A percentile compares a stretch with the other conserved stretches of the same genome.
Evolutionary conservation across 2,329 filamentous ascomycete genomes (phyloP).

Genomic region (Sporothrix schenckii): DNA sequence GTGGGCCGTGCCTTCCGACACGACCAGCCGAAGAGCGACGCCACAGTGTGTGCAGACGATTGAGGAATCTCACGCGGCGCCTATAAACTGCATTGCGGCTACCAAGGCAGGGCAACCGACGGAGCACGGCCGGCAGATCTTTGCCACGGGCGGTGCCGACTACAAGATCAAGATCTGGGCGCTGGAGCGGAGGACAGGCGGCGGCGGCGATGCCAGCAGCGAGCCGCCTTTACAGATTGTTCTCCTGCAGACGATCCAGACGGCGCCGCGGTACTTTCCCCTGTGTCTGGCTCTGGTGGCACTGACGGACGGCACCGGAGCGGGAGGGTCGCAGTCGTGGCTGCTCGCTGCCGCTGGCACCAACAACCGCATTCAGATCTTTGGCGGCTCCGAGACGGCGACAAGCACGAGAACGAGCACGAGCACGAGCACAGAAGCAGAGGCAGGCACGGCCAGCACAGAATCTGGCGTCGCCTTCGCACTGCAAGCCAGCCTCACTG

Average conservation of each 20-base stretch:
- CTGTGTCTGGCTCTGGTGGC: conserved; percentile 70
- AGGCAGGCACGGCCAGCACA: no score
- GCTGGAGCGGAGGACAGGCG: conserved; percentile 49
- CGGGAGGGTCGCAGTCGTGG: conserved; percentile 44
- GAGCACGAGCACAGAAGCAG: no score
- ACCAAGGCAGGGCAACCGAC: conserved; percentile 31
- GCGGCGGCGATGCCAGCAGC: not conserved
- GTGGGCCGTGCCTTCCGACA: conserved; percentile 57
- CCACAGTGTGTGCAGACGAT: conserved; percentile 57
- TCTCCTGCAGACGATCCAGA: conserved; percentile 70
- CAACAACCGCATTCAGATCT: conserved; percentile 78
- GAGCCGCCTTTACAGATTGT: conserved; percentile 57
- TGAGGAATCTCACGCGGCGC: conserved; percentile 68
- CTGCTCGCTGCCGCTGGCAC: conserved; percentile 87
- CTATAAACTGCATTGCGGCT: conserved; percentile 70
- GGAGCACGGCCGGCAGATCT: conserved; percentile 39
- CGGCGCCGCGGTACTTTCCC: conserved; percentile 80
- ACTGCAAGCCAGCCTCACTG: conserved; percentile 74
- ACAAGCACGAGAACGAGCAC: conserved; percentile 24
- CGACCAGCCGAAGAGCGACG: conserved; percentile 34
- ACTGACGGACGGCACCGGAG: conserved; percentile 65
- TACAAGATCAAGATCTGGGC: conserved; percentile 72
- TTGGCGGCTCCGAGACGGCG: conserved; percentile 54
- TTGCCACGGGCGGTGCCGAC: conserved; percentile 83
- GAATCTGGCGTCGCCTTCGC: conserved; percentile 57